Base-by-base conservation (phyloP, 169 alveolate genomes). In the Plasmodium sp. region DNA sequence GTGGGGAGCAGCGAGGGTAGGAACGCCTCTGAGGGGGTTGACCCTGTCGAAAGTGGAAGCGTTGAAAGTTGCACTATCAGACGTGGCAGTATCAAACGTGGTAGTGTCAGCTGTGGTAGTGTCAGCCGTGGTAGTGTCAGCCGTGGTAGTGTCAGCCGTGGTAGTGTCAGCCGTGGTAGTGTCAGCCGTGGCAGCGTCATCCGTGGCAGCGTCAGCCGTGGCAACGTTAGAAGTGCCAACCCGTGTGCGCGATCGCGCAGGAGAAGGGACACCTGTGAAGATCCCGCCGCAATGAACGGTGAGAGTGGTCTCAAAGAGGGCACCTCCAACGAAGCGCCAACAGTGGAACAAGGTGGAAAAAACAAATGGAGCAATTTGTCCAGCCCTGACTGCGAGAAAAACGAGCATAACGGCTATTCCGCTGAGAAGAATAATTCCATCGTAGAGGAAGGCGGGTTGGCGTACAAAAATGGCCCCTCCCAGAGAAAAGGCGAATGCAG, bases 321-420 rank as follows among this genome's bases (percentile, higher is more conserved):
- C 41, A 48, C 18, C 9, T 27, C 33, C 31, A 81, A 27, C 39
- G 18, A 16, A 81, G 58, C 27, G 43, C 5, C 43, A 39, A n/a
- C 48, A 81, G 36, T n/a, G 43, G 31, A 34, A 36, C 27, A 83
- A 27, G 72, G 41, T 34, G 43, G 16, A 39, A 45, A 31, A 62
- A 67, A 48, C 31, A 83, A 48, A 45, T 81, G 85, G 74, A 43
- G n/a, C 36, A 81, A 81, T 81, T 33, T 81, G 58, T 75, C 5
- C 33, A n/a, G 9, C 18, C 16, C 36, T 0, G 75, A 81, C 0
- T 48, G 2, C 36, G 73, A 39, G 18, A 81, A 81, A 27, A 81
- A 81, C 5, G 67, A 81, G 1, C 33, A 81, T 34, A 58, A 48
- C 72, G 7, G 39, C 36, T 31, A 3, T 7, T 1, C 56, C 3